Evolutionary conservation across 1,284 basidiomycete genomes (phyloP).

Genomic region (Tilletia caries): DNA sequence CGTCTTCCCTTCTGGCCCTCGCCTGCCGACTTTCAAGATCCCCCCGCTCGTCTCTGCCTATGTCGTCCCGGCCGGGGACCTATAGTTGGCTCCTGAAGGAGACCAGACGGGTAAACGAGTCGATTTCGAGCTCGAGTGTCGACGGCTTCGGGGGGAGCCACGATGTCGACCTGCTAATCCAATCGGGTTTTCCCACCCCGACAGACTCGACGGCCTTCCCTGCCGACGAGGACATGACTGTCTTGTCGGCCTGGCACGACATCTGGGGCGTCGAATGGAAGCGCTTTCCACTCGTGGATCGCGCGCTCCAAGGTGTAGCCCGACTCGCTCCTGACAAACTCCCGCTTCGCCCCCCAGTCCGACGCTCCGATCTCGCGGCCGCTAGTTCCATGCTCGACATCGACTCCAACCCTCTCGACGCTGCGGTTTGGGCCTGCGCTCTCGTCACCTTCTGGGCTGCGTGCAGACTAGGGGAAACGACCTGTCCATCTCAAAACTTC

Average conservation of each 20-base stretch:
- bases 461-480: neutral
- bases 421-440: conserved; percentile 1
- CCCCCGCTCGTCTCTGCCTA: no score
- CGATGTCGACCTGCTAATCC: neutral
- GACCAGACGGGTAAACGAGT: no score
- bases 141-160: no score
- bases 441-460: neutral
- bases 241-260: no score
- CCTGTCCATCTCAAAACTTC: neutral
- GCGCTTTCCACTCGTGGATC: no score
- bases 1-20: neutral
- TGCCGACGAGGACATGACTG: neutral
- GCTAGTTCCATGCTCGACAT: no score
- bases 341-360: neutral
- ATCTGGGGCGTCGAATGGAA: no score
- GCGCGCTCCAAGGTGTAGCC: no score
- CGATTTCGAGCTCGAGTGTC: no score
- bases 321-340: no score
- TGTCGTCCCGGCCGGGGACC: no score
- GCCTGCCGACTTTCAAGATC: neutral
- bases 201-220: neutral
- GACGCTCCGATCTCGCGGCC: neutral
- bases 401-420: neutral
- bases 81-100: no score
- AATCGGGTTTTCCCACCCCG: neutral